These are phyloP conservation scores for Ophiobolus disseminans DNA, from an alignment of 2,329 filamentous ascomycete genomes.

Conservation along the genomic window DNA sequence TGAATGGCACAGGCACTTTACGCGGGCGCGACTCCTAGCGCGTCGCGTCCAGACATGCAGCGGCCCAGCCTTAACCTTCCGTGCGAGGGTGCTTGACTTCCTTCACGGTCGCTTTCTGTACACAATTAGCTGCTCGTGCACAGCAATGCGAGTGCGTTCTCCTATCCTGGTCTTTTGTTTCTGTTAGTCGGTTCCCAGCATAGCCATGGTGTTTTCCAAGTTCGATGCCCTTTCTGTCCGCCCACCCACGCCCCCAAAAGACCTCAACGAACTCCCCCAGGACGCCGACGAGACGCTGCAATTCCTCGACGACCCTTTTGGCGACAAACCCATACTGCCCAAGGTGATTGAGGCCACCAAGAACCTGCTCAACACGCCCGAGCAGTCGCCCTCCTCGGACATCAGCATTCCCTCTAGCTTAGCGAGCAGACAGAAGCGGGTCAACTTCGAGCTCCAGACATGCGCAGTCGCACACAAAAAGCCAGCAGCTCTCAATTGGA, in stretches of 20 bases:
- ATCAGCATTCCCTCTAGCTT: slow-evolving; percentile 43
- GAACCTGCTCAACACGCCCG: slow-evolving; percentile 44
- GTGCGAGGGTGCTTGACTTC: slow-evolving; percentile 15
- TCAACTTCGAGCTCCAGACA: slow-evolving; percentile 69
- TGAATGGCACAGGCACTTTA: slow-evolving; percentile 22
- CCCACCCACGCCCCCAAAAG: slow-evolving; percentile 64
- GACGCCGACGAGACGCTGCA: slow-evolving; percentile 49
- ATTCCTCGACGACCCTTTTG: slow-evolving; percentile 53
- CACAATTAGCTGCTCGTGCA: slow-evolving; percentile 13
- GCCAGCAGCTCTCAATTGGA: slow-evolving; percentile 32
- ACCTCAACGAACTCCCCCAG: slow-evolving; percentile 46
- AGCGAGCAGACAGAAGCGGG: slow-evolving; percentile 51
- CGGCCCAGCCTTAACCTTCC: slow-evolving; percentile 15
- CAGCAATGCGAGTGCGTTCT: slow-evolving; percentile 35
- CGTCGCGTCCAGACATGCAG: slow-evolving; percentile 19
- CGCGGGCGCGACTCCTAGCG: slow-evolving; percentile 16
- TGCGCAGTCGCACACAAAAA: slow-evolving; percentile 62
- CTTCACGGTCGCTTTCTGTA: slow-evolving; percentile 17
- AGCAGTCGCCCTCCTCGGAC: slow-evolving; percentile 54
- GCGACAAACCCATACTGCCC: slow-evolving; percentile 36
- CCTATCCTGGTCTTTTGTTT: slow-evolving; percentile 27
- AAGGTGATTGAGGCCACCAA: slow-evolving; percentile 31
- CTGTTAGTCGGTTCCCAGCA: slow-evolving; percentile 35
- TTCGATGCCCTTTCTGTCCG: slow-evolving; percentile 59
- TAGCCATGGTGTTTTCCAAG: slow-evolving; percentile 51